Base-by-base conservation (phyloP, 179 eudicot genomes). In the Vitellaria paradoxa region DNA sequence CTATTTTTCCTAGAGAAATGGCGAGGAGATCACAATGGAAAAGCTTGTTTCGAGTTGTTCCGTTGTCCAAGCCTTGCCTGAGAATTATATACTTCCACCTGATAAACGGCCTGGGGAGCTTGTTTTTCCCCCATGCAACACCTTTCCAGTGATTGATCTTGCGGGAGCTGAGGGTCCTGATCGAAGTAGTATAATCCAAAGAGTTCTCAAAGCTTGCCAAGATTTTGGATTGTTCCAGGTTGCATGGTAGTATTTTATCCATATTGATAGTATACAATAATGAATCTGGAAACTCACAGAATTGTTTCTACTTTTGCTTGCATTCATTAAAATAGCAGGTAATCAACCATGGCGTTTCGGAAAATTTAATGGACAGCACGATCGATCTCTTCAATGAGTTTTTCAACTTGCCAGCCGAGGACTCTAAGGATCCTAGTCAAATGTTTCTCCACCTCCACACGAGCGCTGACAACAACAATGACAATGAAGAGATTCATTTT, bases 401-500 rank as follows among this genome's bases (percentile, higher is more conserved):
- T 59, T 89, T 87, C 69, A 26, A 71, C 0, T 40, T 89, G 55
- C 86, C 90, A 0, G 73, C 72, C 0, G 90, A 84, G 45, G 89
- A 85, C 59, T 80, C 87, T 21, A 85, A 84, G 23, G 91, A 86
- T 50, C 71, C 84, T 4, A 20, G 76, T 0, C 86, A 82, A 70
- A 86, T 30, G 37, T 30, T 84, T 30, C 52, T 79, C 65, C 82
- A 87, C 47, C 78, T 89, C 1, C 85, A 85, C 13, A 85, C 92
- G 10, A 71, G 81, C 76, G 84, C 86, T 57, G 80, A 82, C 55
- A 79, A 81, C 55, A 79, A 81, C 6, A 30, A 30, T 30, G 68
- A 70, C 47, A 85, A 84, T 77, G 89, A 89, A 23, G 13, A 80
- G 50, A 79, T 83, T 30, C 91, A 87, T 30, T 84, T 78, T 24